phyloP scores from a whole-genome alignment of 1,139 yeast species.

The Hemisphaericaspora xylanilytica region DNA sequence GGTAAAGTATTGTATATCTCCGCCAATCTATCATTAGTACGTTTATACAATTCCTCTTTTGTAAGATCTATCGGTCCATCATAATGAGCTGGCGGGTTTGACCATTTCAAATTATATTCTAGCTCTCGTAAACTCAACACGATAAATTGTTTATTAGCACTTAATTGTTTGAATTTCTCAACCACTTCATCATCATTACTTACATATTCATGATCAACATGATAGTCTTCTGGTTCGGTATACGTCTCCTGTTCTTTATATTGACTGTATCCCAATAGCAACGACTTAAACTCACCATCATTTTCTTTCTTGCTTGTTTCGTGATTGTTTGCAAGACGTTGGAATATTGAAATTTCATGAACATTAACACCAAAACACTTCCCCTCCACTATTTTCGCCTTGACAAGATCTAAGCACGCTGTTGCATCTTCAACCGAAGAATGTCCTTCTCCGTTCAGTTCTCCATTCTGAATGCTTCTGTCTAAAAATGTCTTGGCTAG shows the following conservation, averaged over 20 bases:
- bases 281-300: conserved; percentile 30
- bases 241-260: conserved; percentile 10
- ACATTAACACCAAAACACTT: conserved; percentile 56
- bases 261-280: conserved; percentile 36
- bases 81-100: conserved; percentile 16
- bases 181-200: conserved; percentile 59
- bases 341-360: conserved; percentile 33
- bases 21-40: conserved; percentile 45
- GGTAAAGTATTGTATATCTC: conserved; percentile 56
- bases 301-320: conserved; percentile 14
- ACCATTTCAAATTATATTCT: conserved; percentile 42
- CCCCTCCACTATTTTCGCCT: conserved; percentile 68
- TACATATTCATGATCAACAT: conserved; percentile 35
- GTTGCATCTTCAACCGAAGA: conserved; percentile 83
- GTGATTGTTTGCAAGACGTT: conserved; percentile 19
- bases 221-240: conserved; percentile 24
- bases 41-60: conserved; percentile 20
- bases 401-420: conserved; percentile 76
- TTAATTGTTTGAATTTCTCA: conserved; percentile 33
- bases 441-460: conserved; percentile 60
- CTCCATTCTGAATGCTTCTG: conserved; percentile 59
- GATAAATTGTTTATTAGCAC: conserved; percentile 40
- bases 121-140: conserved; percentile 59
- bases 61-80: conserved; percentile 20
- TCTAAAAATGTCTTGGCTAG: conserved; percentile 56